A percentile compares a stretch with the other conserved stretches of the same genome.
Conservation (phyloP, 177 flowering plant species). For the Vitis hybrid region DNA sequence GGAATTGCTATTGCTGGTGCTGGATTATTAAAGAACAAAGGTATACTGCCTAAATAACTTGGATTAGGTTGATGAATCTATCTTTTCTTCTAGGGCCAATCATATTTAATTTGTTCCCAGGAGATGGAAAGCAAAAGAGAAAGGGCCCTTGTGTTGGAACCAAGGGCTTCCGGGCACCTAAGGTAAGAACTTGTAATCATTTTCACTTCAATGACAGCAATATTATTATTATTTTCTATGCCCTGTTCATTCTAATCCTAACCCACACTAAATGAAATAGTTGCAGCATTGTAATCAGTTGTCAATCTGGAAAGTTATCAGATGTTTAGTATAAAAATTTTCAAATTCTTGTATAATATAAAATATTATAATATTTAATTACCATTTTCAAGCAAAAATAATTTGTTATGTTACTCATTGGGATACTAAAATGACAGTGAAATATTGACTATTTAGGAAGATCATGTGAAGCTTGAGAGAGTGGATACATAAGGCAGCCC, state of each 20-base stretch:
- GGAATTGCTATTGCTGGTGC: constrained; percentile 51
- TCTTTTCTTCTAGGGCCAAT: not conserved
- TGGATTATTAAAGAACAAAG: constrained; percentile 52
- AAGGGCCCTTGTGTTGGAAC: constrained; percentile 98
- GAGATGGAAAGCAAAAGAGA: constrained; percentile 57
- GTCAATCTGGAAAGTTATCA: no score
- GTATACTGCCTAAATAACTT: constrained; percentile 22
- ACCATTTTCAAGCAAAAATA: no score
- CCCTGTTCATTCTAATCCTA: not conserved
- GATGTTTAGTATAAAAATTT: no score
- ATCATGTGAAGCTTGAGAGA: no score
- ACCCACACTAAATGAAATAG: not conserved
- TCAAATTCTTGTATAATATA: no score
- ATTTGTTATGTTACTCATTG: no score
- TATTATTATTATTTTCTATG: not conserved
- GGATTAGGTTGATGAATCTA: not conserved
- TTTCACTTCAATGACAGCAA: not conserved
- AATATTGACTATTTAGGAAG: no score
- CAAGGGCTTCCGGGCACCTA: constrained; percentile 93
- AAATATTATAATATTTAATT: no score
- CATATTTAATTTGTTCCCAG: constrained; percentile 26
- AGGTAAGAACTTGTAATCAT: constrained; percentile 45
- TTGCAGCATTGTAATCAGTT: not conserved
- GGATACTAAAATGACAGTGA: no score
- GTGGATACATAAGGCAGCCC: no score